These are phyloP conservation scores for Pelargonium australe DNA, from an alignment of 441 rosid genomes.

Conservation along the genomic window DNA sequence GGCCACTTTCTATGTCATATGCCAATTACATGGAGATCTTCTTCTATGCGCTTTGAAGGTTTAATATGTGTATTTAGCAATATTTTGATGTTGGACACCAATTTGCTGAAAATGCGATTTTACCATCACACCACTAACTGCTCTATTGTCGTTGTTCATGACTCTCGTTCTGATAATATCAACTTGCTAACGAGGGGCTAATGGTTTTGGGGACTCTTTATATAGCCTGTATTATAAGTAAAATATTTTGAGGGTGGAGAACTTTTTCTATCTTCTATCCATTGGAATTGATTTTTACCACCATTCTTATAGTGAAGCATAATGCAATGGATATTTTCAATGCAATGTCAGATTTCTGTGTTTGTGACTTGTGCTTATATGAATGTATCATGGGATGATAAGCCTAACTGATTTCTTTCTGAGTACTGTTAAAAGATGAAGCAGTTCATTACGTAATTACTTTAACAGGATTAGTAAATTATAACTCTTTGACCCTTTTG, in stretches of 20 bases:
- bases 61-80: neutral
- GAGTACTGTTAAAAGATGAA: neutral
- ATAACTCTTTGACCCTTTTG: constrained; percentile 2
- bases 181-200: neutral
- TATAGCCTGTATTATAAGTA: no score
- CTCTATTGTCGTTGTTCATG: neutral
- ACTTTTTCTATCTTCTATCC: no score
- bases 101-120: neutral
- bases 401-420: neutral
- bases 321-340: neutral
- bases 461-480: neutral
- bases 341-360: neutral
- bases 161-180: no score
- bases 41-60: neutral
- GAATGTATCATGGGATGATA: neutral
- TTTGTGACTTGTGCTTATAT: neutral
- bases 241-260: neutral
- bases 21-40: neutral
- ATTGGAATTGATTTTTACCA: neutral
- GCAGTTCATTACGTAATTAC: neutral
- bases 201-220: neutral
- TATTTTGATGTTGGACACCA: neutral
- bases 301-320: neutral
- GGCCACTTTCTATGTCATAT: neutral
- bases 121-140: neutral